phyloP scores from a whole-genome alignment of 768 basidiomycete species.

The Pilatotrama ljubarskyi region DNA sequence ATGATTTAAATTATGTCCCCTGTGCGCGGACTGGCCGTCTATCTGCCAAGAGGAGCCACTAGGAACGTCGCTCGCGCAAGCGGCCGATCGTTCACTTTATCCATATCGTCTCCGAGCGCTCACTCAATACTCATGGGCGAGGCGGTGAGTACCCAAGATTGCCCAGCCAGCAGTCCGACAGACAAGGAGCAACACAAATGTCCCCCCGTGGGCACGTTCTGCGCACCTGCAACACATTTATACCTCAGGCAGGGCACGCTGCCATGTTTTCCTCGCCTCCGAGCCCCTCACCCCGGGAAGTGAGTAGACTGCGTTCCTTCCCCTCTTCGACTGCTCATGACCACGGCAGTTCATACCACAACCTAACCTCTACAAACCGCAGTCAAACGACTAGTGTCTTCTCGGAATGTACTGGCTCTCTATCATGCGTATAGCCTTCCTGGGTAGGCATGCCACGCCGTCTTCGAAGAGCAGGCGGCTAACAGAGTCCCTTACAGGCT shows the following conservation, averaged over 20 bases:
- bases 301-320: not conserved
- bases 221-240: not conserved
- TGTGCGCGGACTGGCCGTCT: not conserved
- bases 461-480: not conserved
- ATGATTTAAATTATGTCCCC: no score
- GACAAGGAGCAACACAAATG: conserved; percentile 7
- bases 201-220: not conserved
- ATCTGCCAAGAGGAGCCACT: conserved; percentile 11
- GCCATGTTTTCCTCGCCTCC: not conserved
- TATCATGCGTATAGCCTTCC: conserved; percentile 11
- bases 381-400: not conserved
- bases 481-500: not conserved
- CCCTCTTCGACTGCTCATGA: not conserved
- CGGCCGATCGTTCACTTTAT: no score
- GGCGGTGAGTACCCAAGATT: conserved; percentile 6
- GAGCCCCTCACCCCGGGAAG: not conserved
- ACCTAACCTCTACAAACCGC: not conserved
- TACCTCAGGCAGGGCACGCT: not conserved
- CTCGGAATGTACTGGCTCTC: conserved; percentile 9
- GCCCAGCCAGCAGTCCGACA: not conserved
- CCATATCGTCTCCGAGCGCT: no score
- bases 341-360: not conserved
- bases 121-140: no score
- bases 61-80: not conserved
- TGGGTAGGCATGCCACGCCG: conserved; percentile 7